A percentile compares a stretch with the other conserved stretches of the same genome.
These are phyloP conservation scores for Tulasnella sp. DNA, from an alignment of 768 basidiomycete genomes.

Conservation along the genomic window DNA sequence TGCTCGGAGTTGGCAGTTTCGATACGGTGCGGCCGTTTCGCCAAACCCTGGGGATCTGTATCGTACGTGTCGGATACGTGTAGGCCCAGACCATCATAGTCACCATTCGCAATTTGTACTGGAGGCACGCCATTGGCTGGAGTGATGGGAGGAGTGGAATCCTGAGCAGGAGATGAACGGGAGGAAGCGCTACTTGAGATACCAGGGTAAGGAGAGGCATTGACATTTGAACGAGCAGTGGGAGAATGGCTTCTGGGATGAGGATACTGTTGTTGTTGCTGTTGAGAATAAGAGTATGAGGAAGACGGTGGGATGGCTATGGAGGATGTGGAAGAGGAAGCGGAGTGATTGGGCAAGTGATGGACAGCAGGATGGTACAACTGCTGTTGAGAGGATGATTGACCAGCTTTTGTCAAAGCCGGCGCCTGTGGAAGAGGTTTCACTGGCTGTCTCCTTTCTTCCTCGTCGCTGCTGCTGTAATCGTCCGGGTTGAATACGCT, in stretches of 20 bases:
- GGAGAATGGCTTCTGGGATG: too few species aligned
- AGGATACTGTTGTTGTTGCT: neutral
- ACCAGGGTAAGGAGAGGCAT: conserved; percentile 1
- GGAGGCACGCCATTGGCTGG: conserved; percentile 40
- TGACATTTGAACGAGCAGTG: conserved; percentile 7
- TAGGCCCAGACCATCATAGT: conserved; percentile 23
- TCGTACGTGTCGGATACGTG: conserved; percentile 20
- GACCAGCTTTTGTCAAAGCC: neutral
- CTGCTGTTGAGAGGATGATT: neutral
- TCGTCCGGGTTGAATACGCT: conserved; percentile 11
- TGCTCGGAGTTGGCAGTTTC: neutral
- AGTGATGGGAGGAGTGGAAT: conserved; percentile 58
- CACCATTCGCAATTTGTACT: conserved; percentile 30
- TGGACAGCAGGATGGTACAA: neutral
- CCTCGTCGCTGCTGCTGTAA: conserved; percentile 12
- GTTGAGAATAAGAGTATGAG: neutral
- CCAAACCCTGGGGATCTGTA: conserved; percentile 14
- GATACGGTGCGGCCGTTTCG: conserved; percentile 23
- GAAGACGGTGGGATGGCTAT: conserved; percentile 9
- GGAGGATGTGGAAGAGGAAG: conserved; percentile 13
- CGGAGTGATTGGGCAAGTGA: conserved; percentile 4
- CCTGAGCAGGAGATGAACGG: conserved; percentile 44
- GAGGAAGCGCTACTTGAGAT: conserved; percentile 53
- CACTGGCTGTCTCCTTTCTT: neutral
- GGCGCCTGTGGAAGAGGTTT: neutral